A percentile compares a stretch with the other conserved stretches of the same genome.
Conservation (phyloP, 1,284 basidiomycete genomes). For the Cystobasidium slooffiae region DNA sequence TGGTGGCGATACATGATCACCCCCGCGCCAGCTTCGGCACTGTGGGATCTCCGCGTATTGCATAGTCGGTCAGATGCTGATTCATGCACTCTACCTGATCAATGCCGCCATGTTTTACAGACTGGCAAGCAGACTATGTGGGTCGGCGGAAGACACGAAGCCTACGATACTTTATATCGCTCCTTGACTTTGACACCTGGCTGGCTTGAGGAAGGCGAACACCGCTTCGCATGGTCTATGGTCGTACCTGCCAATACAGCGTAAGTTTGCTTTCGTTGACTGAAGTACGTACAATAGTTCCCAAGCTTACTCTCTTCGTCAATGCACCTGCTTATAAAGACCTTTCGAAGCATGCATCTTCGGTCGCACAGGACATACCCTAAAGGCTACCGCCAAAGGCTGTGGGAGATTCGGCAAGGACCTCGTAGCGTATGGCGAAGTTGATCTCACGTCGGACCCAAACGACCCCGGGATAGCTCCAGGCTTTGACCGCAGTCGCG, state of each 20-base stretch:
- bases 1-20: background rate
- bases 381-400: conserved; percentile 32
- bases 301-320: background rate
- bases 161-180: conserved; percentile 27
- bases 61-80: background rate
- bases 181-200: conserved; percentile 19
- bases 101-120: background rate
- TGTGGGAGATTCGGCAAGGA: conserved; percentile 38
- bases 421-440: conserved; percentile 22
- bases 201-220: conserved; percentile 24
- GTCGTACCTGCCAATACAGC: conserved; percentile 41
- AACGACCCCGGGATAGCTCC: conserved; percentile 37
- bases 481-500: conserved; percentile 32
- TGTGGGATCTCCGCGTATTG: background rate
- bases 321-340: background rate
- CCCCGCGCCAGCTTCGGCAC: background rate
- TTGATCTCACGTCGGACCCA: conserved; percentile 24
- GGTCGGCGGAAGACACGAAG: conserved; percentile 2
- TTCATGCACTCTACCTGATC: background rate
- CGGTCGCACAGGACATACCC: conserved; percentile 22
- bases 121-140: conserved; percentile 38
- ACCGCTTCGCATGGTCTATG: conserved; percentile 32
- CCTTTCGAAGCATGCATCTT: conserved; percentile 16
- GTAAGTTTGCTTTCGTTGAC: background rate
- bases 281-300: background rate